Percentiles rank a stretch among this genome's conserved stretches.
Evolutionary conservation across 306 rosid species (phyloP).

Genomic region (Sechiopsis laciniata): DNA sequence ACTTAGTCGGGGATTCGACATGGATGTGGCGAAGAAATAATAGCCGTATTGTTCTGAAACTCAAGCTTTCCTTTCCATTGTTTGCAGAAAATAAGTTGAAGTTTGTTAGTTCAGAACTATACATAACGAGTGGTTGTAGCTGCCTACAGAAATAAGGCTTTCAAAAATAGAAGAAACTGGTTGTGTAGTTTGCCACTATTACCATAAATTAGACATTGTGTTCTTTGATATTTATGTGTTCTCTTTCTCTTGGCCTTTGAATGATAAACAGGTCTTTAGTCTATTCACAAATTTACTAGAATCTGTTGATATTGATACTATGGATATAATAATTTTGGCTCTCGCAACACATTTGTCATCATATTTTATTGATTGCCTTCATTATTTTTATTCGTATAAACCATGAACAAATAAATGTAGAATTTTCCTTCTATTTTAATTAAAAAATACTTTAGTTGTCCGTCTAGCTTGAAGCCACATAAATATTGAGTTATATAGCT

Average conservation of each 20-base stretch:
- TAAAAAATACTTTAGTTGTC: too few relatives aligned
- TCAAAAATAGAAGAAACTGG: neutral
- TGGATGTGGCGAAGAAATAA: neutral
- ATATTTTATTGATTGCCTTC: too few relatives aligned
- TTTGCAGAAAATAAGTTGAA: neutral
- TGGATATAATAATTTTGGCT: too few relatives aligned
- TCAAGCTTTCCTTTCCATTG: neutral
- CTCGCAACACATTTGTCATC: neutral
- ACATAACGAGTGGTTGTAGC: neutral
- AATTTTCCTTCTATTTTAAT: too few relatives aligned
- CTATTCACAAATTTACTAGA: neutral
- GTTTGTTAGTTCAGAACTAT: neutral
- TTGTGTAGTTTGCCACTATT: neutral
- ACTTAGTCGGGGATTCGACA: constrained; percentile 4
- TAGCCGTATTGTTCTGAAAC: neutral
- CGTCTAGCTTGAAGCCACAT: too few relatives aligned
- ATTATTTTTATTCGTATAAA: too few relatives aligned
- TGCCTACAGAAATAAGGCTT: neutral
- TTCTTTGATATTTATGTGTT: neutral
- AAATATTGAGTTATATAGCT: too few relatives aligned
- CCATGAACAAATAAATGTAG: too few relatives aligned
- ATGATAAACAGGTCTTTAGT: neutral
- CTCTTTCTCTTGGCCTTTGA: neutral
- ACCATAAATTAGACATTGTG: neutral
- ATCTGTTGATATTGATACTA: neutral